These are phyloP conservation scores for Trichosporon sp. DNA, from an alignment of 1,284 basidiomycete species.

Conservation along the genomic window DNA sequence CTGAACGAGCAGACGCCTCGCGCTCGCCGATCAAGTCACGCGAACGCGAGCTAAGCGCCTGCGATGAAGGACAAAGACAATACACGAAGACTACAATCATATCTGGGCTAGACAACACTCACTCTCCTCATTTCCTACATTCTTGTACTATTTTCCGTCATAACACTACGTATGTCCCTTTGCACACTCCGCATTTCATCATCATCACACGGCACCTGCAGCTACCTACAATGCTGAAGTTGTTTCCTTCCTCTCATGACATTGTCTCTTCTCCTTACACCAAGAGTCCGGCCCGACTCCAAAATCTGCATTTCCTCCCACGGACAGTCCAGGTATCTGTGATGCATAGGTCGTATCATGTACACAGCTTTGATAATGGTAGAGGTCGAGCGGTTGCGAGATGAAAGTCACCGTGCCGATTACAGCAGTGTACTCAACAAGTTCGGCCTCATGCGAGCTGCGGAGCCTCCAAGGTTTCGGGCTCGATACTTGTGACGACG, in stretches of 20 bases:
- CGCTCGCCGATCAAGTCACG: background rate
- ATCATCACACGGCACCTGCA: background rate
- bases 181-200: background rate
- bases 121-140: background rate
- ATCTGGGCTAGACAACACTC: background rate
- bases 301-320: background rate
- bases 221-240: background rate
- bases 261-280: background rate
- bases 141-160: background rate
- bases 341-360: background rate
- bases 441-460: too few relatives aligned
- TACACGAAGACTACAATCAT: background rate
- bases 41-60: background rate
- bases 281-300: background rate
- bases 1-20: constrained; percentile 2
- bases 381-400: background rate
- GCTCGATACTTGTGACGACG: background rate
- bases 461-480: too few relatives aligned
- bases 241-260: background rate
- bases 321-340: constrained; percentile 3
- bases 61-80: background rate
- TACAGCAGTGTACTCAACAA: too few relatives aligned
- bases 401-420: too few relatives aligned
- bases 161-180: background rate
- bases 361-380: background rate